Evolutionary conservation across 2,329 filamentous ascomycete genomes (phyloP), one percentile per base, ranked within the genome.

Genomic region (Alternaria angustiovoidea): DNA sequence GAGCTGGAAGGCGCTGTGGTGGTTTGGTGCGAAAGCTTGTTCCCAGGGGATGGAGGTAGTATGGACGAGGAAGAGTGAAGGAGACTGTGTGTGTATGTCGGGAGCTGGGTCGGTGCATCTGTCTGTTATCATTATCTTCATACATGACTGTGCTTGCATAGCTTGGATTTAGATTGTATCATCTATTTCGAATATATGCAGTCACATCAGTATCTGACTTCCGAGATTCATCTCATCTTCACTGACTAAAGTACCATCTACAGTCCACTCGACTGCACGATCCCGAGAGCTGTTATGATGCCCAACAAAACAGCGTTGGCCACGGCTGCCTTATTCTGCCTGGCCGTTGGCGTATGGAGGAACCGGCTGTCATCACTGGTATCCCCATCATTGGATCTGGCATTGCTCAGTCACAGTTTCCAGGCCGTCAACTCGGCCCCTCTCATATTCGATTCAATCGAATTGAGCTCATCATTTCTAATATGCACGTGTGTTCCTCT

Each of bases 1-100:
- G 66, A 70, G 64, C 63, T 66, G 69, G 71, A 72, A 72, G 73
- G 68, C 71, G 72, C 71, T 70, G 66, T 74, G 69, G 68, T 68
- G 68, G 68, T 67, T 66, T 75, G 71, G 67, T 66, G 71, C 63
- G 67, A 67, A 69, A 66, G 61, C 41, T 64, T 57, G 51, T 52
- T 63, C 39, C 62, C 63, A 66, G 70, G 67, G 30, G 65, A 70
- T 68, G 64, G 59, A 61, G 65, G 59, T 59, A 64, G 62, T 62
- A 57, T 63, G 65, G 62, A 70, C 58, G 66, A 67, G 66, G 60
- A 65, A 67, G 59, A 62, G 61, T 62, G 57, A 62, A 65, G 66
- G 63, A 68, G 66, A 69, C 44, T 61, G 63, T 65, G 56, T 67
- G 61, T 68, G 52, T 70, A 69, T 73, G 72, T 72, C 67, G 67